Evolutionary conservation across 2,329 filamentous ascomycete species (phyloP).

Genomic region (Mariannaea sp.): DNA sequence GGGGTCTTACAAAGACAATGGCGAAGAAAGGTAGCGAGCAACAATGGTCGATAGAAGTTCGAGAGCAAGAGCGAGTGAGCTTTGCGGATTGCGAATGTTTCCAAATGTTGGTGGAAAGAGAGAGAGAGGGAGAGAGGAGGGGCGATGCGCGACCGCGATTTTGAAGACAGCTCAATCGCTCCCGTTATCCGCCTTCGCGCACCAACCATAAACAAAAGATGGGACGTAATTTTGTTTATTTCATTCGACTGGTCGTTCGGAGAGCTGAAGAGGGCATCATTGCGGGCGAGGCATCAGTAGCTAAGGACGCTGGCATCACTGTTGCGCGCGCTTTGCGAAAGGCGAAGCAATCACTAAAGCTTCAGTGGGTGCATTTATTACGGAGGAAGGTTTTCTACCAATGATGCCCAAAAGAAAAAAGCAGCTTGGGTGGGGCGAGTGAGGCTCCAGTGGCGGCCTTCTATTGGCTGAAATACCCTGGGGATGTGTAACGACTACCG

Average conservation of each 20-base stretch:
- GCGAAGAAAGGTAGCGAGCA: background rate
- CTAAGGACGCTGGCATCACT: slow-evolving; percentile 6
- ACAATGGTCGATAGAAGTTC: background rate
- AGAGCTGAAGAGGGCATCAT: slow-evolving; percentile 9
- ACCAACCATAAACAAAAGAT: background rate
- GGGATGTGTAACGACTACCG: background rate
- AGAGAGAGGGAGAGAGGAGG: background rate
- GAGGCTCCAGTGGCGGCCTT: background rate
- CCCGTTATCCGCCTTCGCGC: background rate
- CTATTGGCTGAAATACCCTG: slow-evolving; percentile 2
- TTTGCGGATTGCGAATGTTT: background rate
- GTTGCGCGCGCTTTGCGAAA: slow-evolving; percentile 12
- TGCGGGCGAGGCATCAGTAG: slow-evolving; percentile 9
- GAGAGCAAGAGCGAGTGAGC: background rate
- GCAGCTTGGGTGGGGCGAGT: slow-evolving; percentile 12
- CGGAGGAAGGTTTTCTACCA: slow-evolving; percentile 2
- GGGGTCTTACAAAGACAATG: slow-evolving; percentile 11
- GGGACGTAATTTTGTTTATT: background rate
- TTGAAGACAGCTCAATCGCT: background rate
- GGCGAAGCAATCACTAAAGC: slow-evolving; percentile 18
- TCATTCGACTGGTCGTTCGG: background rate
- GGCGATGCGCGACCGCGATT: background rate
- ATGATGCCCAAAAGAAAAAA: too few species aligned
- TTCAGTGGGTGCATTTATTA: slow-evolving; percentile 2
- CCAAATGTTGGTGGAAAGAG: background rate